Conservation (phyloP, 2,329 filamentous ascomycete genomes). For the Dryadomyces quercivorus region DNA sequence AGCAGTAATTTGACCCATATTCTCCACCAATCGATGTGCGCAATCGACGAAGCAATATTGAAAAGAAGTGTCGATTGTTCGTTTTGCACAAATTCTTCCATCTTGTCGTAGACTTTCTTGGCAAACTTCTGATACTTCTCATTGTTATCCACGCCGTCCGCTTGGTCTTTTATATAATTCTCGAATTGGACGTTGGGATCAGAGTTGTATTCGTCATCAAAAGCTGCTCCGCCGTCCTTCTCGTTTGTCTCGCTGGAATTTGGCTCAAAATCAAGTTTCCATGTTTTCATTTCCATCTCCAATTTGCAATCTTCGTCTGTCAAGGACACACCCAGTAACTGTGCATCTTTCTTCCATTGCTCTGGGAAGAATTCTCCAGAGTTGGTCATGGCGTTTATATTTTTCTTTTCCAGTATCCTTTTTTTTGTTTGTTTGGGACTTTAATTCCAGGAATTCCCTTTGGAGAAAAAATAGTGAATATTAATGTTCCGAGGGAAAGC, state of each 20-base stretch:
- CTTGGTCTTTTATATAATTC: not conserved
- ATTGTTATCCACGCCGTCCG: not conserved
- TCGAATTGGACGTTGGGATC: too few species aligned
- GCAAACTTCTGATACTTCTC: not conserved
- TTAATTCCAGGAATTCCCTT: too few species aligned
- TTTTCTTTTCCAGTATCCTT: not conserved
- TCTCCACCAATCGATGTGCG: not conserved
- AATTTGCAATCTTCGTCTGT: not conserved
- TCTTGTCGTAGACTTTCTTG: not conserved
- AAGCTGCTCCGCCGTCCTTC: not conserved
- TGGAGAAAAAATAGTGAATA: too few species aligned
- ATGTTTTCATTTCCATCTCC: not conserved
- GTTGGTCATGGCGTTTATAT: not conserved
- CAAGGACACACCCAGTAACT: not conserved
- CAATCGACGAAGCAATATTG: not conserved
- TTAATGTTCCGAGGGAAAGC: too few species aligned
- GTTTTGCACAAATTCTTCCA: not conserved
- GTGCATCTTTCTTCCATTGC: not conserved
- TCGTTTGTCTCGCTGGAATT: not conserved
- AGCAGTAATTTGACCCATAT: not conserved
- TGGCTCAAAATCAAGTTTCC: not conserved
- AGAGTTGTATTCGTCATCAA: not conserved
- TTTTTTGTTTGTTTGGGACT: not conserved
- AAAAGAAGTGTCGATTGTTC: not conserved
- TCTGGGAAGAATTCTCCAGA: not conserved